Conservation (phyloP, 345 rosid genomes). For the Eucalyptus rudis region DNA sequence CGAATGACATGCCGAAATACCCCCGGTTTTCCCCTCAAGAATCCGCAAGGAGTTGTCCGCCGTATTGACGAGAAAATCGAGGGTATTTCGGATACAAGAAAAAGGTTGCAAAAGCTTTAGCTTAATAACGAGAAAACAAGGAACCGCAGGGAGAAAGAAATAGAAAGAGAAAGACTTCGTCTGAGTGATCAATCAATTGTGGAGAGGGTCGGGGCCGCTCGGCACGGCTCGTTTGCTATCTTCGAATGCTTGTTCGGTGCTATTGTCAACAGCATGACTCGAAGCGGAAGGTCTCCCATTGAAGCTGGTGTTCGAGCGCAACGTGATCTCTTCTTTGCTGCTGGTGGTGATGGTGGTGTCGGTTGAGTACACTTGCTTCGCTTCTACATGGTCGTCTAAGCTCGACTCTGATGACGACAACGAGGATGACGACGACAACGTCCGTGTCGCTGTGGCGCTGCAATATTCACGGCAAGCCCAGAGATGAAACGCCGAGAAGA, state of each 20-base stretch:
- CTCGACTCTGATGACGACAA: neutral
- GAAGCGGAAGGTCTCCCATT: neutral
- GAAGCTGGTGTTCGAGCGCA: neutral
- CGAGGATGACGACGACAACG: neutral
- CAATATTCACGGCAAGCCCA: neutral
- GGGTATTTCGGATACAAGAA: neutral
- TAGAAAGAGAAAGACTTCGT: neutral
- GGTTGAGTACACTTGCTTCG: neutral
- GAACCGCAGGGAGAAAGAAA: neutral
- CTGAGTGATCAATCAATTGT: neutral
- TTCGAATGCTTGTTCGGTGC: neutral
- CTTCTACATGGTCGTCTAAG: neutral
- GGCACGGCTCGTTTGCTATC: constrained; percentile 1
- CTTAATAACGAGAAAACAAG: neutral
- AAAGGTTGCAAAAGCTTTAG: neutral
- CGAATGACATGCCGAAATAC: neutral
- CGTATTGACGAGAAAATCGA: neutral
- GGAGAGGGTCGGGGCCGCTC: constrained; percentile 10
- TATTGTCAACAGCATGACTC: neutral
- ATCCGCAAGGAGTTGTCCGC: neutral
- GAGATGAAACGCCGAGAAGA: neutral
- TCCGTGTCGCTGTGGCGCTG: neutral
- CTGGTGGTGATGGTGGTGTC: neutral
- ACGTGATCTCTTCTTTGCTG: neutral
- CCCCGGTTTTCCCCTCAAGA: neutral